Evolutionary conservation across 306 rosid genomes (phyloP).

Genomic region (Cucurbita pepo): DNA sequence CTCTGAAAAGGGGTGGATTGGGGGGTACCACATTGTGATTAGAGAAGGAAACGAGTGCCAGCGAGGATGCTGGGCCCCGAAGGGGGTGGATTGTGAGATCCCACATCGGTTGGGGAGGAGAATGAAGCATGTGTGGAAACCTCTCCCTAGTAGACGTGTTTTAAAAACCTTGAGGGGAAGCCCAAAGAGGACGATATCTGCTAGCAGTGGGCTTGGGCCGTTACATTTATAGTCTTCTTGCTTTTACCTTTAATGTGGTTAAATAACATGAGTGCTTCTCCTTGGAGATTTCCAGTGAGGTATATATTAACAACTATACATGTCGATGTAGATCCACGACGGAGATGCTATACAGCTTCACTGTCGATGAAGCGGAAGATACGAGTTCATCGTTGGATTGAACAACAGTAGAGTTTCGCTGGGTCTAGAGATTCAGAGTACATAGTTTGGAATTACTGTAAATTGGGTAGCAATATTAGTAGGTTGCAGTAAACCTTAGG

Average conservation of each 20-base stretch:
- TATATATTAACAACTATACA: constrained; percentile 9
- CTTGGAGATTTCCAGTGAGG: neutral
- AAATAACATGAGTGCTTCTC: neutral
- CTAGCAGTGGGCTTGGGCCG: no score
- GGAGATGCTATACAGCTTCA: constrained; percentile 66
- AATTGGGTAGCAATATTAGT: constrained; percentile 4
- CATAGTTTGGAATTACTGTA: constrained; percentile 4
- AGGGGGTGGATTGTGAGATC: no score
- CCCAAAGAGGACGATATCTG: no score
- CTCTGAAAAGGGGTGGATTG: no score
- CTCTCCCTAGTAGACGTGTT: no score
- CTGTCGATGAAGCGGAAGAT: constrained; percentile 79
- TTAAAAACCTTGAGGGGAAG: no score
- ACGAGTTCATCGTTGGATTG: constrained; percentile 59
- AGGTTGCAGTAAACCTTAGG: constrained; percentile 5
- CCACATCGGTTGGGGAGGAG: no score
- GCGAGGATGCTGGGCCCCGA: no score
- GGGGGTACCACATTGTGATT: no score
- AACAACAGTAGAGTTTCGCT: constrained; percentile 11
- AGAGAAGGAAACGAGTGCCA: no score
- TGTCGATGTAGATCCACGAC: constrained; percentile 36
- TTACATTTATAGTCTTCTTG: neutral
- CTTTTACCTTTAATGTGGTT: neutral
- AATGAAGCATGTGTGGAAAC: no score
- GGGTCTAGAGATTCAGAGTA: constrained; percentile 35